Percentiles rank a stretch among this genome's conserved stretches.
phyloP scores from a whole-genome alignment of 176 grass and related monocot species.

The Oryza officinalis region DNA sequence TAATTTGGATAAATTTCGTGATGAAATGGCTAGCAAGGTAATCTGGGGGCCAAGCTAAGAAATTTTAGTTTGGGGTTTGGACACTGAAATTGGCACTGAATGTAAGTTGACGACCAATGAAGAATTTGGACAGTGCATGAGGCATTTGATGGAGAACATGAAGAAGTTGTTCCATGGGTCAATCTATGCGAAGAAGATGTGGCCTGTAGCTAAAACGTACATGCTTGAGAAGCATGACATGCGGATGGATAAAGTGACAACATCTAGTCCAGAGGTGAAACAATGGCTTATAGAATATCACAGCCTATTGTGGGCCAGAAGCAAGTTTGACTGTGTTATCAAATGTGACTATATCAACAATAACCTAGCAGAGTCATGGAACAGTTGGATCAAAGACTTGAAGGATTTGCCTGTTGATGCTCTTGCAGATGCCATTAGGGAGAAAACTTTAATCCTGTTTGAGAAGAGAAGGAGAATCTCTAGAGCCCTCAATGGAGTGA shows the following conservation, averaged over 20 bases:
- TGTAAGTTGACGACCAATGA: no score
- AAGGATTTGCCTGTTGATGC: background rate
- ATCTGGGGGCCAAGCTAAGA: no score
- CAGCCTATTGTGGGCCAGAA: background rate
- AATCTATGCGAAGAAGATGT: background rate
- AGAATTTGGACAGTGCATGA: background rate
- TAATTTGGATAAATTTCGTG: no score
- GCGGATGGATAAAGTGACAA: background rate
- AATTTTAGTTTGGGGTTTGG: no score
- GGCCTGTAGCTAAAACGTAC: background rate
- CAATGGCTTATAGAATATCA: background rate
- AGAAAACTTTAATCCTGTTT: background rate
- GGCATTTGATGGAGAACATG: background rate
- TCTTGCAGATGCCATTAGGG: no score
- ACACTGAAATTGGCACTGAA: no score
- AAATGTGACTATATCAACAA: slow-evolving; percentile 11
- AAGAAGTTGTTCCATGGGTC: background rate
- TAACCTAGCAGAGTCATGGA: background rate
- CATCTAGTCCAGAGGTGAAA: no score
- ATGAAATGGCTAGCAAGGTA: no score
- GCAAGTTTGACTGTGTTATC: background rate
- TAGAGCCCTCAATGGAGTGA: no score
- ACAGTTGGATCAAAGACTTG: background rate
- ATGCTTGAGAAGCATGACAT: background rate
- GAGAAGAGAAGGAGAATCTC: background rate